Evolutionary conservation across 31 red algal species (phyloP).

Genomic region (Porphyra umbilicalis): DNA sequence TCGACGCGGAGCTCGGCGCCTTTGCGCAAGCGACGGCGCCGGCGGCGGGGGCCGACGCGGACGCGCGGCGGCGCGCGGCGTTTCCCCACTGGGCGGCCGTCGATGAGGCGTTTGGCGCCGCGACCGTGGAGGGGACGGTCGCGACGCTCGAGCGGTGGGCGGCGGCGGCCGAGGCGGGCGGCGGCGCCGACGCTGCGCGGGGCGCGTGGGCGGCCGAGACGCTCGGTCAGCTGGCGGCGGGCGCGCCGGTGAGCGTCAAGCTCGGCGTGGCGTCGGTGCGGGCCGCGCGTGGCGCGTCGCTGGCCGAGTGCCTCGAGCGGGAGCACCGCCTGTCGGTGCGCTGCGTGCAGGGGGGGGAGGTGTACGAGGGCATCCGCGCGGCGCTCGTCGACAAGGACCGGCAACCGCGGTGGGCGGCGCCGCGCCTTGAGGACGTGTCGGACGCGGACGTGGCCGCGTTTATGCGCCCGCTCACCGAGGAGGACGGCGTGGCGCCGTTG

Average conservation of each 20-base stretch:
- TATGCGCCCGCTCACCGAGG: conserved; percentile 32
- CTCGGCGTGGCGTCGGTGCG: conserved; percentile 50
- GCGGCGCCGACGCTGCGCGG: neutral
- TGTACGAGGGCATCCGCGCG: conserved; percentile 60
- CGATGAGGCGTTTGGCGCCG: conserved; percentile 18
- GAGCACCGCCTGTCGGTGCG: conserved; percentile 50
- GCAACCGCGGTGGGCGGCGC: conserved; percentile 53
- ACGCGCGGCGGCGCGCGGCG: neutral
- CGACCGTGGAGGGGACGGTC: conserved; percentile 27
- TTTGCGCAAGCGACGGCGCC: conserved; percentile 14
- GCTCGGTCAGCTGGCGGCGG: conserved; percentile 25
- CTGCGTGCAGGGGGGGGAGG: conserved; percentile 46
- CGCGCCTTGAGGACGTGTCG: conserved; percentile 16
- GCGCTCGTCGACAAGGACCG: conserved; percentile 68
- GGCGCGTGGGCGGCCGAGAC: conserved; percentile 34
- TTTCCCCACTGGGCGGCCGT: conserved; percentile 6
- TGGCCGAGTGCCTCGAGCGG: conserved; percentile 52
- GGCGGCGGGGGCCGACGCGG: neutral
- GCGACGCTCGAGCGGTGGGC: conserved; percentile 5
- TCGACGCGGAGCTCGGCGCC: conserved; percentile 6
- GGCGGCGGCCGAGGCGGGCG: neutral
- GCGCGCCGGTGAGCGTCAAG: conserved; percentile 58
- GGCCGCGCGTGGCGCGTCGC: conserved; percentile 7
- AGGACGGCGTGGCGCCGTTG: conserved; percentile 17
- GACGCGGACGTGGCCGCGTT: conserved; percentile 29